Percentiles rank a stretch among this genome's conserved stretches.
phyloP scores from a whole-genome alignment of 176 grass and related monocot species.

The Eragrostis curvula region DNA sequence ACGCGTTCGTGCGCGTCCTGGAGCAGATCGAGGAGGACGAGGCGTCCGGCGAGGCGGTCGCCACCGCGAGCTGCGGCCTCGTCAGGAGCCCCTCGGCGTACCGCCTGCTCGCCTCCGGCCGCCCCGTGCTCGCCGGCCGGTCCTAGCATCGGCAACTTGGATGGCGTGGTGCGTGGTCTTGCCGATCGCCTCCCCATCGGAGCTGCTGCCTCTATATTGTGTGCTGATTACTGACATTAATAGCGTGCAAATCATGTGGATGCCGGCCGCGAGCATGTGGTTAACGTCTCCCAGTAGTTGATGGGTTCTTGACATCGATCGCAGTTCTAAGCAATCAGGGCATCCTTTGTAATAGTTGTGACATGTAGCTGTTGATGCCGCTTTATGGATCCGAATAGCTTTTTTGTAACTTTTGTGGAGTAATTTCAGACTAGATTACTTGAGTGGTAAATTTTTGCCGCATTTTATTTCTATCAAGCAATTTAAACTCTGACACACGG shows the following conservation, averaged over 20 bases:
- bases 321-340: background rate
- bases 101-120: constrained; percentile 17
- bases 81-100: constrained; percentile 40
- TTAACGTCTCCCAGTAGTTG: background rate
- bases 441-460: background rate
- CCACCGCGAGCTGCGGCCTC: constrained; percentile 31
- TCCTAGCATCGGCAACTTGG: background rate
- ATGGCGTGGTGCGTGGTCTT: background rate
- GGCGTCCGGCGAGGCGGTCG: background rate
- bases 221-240: background rate
- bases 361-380: background rate
- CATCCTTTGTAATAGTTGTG: background rate
- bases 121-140: background rate
- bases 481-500: no score
- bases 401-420: background rate
- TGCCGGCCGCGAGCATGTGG: background rate
- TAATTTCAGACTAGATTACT: background rate
- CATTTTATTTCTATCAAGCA: background rate
- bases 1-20: constrained; percentile 49
- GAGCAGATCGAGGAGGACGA: constrained; percentile 57
- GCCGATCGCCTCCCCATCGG: background rate
- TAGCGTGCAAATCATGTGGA: background rate
- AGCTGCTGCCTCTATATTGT: background rate
- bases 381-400: background rate
- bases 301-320: constrained; percentile 9